Percentiles rank a stretch among this genome's conserved stretches.
phyloP scores from a whole-genome alignment of 2,329 filamentous ascomycete species.

The Cladosporium sp. region DNA sequence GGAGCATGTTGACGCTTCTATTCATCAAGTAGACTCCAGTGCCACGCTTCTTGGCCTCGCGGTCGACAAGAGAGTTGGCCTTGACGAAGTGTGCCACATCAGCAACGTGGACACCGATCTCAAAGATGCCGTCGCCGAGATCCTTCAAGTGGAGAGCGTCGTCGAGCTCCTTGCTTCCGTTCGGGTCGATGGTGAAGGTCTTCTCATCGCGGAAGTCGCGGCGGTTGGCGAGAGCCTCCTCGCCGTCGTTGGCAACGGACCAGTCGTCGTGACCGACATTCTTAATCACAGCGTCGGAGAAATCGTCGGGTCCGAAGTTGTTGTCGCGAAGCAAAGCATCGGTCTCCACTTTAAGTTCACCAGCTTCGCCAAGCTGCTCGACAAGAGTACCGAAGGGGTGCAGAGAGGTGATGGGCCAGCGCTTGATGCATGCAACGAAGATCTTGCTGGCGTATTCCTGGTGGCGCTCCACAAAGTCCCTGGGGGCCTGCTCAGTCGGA shows the following conservation, averaged over 20 bases:
- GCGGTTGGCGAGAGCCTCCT: constrained; percentile 70
- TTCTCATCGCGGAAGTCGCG: constrained; percentile 89
- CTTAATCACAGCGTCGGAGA: constrained; percentile 92
- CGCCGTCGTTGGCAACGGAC: constrained; percentile 81
- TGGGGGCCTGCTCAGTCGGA: constrained; percentile 93
- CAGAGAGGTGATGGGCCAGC: constrained; percentile 99
- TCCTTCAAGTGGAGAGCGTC: constrained; percentile 92
- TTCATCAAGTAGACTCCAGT: constrained; percentile 95
- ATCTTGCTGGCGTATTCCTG: constrained; percentile 97
- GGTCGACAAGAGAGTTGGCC: constrained; percentile 89
- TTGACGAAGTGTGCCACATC: constrained; percentile 98
- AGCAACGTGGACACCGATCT: constrained; percentile 92
- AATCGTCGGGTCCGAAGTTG: constrained; percentile 97
- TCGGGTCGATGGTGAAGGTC: constrained; percentile 89
- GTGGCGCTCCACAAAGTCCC: constrained; percentile 98
- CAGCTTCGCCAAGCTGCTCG: constrained; percentile 96
- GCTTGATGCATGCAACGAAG: constrained; percentile 98
- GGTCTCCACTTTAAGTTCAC: constrained; percentile 94
- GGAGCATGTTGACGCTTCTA: constrained; percentile 83
- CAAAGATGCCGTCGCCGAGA: constrained; percentile 78
- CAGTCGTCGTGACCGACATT: constrained; percentile 92
- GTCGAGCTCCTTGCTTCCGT: constrained; percentile 83
- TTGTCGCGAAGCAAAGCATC: constrained; percentile 96
- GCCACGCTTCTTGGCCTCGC: constrained; percentile 96
- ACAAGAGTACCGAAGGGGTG: constrained; percentile 98